Evolutionary conservation across 768 basidiomycete genomes (phyloP).

Genomic region (Lactarius deliciosus): DNA sequence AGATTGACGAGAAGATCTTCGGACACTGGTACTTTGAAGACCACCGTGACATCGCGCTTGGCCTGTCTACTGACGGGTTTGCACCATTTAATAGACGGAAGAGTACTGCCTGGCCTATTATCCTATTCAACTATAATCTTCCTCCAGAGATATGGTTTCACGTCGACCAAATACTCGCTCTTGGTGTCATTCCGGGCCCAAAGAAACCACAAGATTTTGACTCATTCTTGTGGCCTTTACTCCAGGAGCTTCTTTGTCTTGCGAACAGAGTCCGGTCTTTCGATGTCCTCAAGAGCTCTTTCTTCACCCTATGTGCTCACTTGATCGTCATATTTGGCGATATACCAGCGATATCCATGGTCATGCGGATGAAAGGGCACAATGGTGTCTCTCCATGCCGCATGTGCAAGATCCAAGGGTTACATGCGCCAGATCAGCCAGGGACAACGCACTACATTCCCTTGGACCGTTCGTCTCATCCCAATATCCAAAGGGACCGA

Average conservation of each 20-base stretch:
- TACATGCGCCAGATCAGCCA: constrained; percentile 23
- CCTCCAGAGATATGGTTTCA: constrained; percentile 37
- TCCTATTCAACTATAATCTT: constrained; percentile 46
- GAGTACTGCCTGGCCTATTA: constrained; percentile 42
- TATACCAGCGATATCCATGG: constrained; percentile 36
- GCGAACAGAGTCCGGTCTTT: constrained; percentile 31
- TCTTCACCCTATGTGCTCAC: constrained; percentile 37
- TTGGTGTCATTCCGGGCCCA: constrained; percentile 34
- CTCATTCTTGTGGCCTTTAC: constrained; percentile 35
- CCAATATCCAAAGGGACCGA: neutral
- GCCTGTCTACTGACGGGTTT: constrained; percentile 46
- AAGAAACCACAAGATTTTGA: constrained; percentile 34
- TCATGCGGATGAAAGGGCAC: constrained; percentile 44
- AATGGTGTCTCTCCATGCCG: constrained; percentile 40
- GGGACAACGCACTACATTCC: constrained; percentile 8
- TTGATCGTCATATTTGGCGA: constrained; percentile 37
- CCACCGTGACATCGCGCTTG: constrained; percentile 44
- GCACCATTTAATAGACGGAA: constrained; percentile 38
- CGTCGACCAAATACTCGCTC: constrained; percentile 30
- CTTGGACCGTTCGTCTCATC: neutral
- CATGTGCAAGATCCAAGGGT: constrained; percentile 39
- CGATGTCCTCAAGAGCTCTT: constrained; percentile 23
- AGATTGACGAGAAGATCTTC: neutral
- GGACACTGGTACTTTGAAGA: constrained; percentile 41
- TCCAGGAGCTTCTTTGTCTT: constrained; percentile 30